Evolutionary conservation across 208 protist species (phyloP).

Genomic region (Balamuthia mandrillaris): DNA sequence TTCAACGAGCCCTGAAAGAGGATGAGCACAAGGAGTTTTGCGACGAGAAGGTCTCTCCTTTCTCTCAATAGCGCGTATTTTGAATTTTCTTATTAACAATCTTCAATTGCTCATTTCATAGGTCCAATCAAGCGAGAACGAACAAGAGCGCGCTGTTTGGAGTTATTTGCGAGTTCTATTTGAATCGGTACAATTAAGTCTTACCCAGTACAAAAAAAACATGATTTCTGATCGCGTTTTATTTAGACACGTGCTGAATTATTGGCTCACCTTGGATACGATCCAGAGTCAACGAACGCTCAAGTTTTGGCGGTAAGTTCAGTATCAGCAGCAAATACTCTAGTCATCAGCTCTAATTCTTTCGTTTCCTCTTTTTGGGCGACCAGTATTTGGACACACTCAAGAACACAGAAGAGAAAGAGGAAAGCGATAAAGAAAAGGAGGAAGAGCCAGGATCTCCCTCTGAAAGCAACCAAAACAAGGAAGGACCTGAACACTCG

Average conservation of each 20-base stretch:
- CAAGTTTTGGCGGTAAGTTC: not conserved
- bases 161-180: conserved; percentile 64
- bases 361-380: not conserved
- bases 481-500: not conserved
- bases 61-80: too few species aligned
- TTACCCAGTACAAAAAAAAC: not conserved
- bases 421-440: not conserved
- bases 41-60: conserved; percentile 60
- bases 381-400: not conserved
- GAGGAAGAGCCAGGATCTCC: not conserved
- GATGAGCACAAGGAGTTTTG: conserved; percentile 49
- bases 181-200: conserved; percentile 9
- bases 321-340: not conserved
- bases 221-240: too few species aligned
- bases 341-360: conserved; percentile 7
- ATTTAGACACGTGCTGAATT: conserved; percentile 46
- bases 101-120: too few species aligned
- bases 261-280: conserved; percentile 58
- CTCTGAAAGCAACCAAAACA: not conserved
- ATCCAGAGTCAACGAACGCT: conserved; percentile 5
- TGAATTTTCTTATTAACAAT: too few species aligned
- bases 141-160: conserved; percentile 54
- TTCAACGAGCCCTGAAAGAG: conserved; percentile 53
- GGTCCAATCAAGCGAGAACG: not conserved
- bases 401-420: not conserved